Base-by-base conservation (phyloP, 768 basidiomycete genomes). In the Strobilomyces dryophilus region DNA sequence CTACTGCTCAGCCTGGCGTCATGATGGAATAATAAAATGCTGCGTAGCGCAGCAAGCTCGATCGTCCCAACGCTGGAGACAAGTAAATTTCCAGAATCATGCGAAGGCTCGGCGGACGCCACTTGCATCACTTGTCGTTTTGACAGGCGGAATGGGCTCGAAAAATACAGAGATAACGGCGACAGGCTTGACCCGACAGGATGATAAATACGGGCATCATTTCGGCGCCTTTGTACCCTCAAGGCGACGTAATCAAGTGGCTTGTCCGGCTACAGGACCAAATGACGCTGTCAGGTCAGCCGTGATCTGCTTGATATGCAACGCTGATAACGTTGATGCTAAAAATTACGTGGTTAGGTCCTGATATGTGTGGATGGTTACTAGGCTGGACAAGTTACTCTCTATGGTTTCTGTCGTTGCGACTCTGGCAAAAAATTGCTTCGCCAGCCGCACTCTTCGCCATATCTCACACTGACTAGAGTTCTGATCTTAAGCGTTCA, bases 31-130 rank as follows among this genome's bases (percentile, higher is more conserved):
- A 67, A 20, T 75, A 76, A 29, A 74, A 62, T 24, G 76, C 71
- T 17, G 58, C 76, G 65, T 45, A 63, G 46, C 47, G 56, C 36
- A 87, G 68, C 41, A 84, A 71, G 45, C 61, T 66, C 24, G n/a
- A n/a, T n/a, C n/a, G 78, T 76, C 32, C 80, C 82, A 54, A 86
- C 71, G 24, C 82, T n/a, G n/a, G n/a, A n/a, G 71, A 66, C 80
- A 85, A 17, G 82, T 79, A 61, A 85, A 85, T 61, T 84, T 85
- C 55, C 81, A 73, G 68, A 84, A 83, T 27, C 80, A 76, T 20
- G 75, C 74, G 15, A 65, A 47, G 49, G 49, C 52, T 45, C 26
- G 24, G 47, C 48, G 51, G 31, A 31, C 27, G 26, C 47, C 42
- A 42, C 47, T 51, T 20, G 45, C 12, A 27, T 3, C 47, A 51